Conservation (phyloP, 106 monocot genomes). For the Acorus gramineus region DNA sequence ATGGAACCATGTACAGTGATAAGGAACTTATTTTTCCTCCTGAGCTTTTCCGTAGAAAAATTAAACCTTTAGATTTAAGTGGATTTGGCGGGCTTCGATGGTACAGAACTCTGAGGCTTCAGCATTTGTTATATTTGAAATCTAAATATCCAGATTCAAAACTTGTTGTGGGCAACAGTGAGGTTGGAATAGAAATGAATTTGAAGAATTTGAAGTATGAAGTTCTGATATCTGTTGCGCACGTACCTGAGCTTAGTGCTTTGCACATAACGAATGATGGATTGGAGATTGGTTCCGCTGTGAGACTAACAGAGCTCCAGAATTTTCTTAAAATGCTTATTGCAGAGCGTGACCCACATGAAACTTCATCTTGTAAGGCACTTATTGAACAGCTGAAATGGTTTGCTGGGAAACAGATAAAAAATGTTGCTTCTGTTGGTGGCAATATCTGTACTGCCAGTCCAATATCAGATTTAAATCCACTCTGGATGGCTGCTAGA, state of each 20-base stretch:
- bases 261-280: constrained; percentile 51
- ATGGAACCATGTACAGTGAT: constrained; percentile 66
- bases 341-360: constrained; percentile 31
- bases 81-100: constrained; percentile 75
- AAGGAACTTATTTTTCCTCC: constrained; percentile 96
- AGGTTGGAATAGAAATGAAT: constrained; percentile 88
- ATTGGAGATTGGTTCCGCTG: constrained; percentile 83
- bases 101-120: constrained; percentile 67
- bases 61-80: constrained; percentile 44
- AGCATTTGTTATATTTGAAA: constrained; percentile 64
- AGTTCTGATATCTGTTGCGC: constrained; percentile 49
- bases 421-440: constrained; percentile 93
- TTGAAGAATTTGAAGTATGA: constrained; percentile 71
- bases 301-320: constrained; percentile 72
- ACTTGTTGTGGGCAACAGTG: constrained; percentile 89
- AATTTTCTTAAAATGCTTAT: constrained; percentile 41
- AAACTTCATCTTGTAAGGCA: constrained; percentile 80
- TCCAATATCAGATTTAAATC: constrained; percentile 98
- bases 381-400: constrained; percentile 78
- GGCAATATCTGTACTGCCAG: constrained; percentile 98
- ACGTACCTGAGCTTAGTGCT: constrained; percentile 72
- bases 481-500: constrained; percentile 84
- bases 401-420: constrained; percentile 98
- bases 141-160: constrained; percentile 63
- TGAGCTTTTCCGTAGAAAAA: constrained; percentile 64